Evolutionary conservation across 1,139 yeast genomes (phyloP), one percentile per base, ranked within the genome.

Genomic region (Kodamaea alishanica): DNA sequence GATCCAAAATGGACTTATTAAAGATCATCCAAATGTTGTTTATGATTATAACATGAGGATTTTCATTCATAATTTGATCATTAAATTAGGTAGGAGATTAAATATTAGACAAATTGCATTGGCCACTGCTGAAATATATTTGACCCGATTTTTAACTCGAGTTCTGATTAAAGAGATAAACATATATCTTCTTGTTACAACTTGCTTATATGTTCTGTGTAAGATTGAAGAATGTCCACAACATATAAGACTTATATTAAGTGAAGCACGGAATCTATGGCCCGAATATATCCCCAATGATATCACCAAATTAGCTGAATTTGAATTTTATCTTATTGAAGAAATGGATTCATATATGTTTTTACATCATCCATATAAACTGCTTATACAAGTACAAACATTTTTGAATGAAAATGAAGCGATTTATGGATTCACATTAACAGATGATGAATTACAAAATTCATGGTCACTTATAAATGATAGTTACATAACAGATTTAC

Each of bases 151-250:
- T 54, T 65, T 89, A 33, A 75, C 88, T 2, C 71, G 76, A 37
- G 94, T 82, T 0, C 80, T 89, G 24, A 63, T 88, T 26, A 78
- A 83, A 47, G 98, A 92, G 56, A 76, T 90, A 43, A 92, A 92
- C 54, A 70, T 85, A 1, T 90, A 89, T 54, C 65, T 89, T 38
- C 62, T 90, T 46, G 83, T 88, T 6, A 81, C 97, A 0, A 82
- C 97, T 0, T 83, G 95, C 51, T 71, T 90, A 4, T 92, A 92
- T 55, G 75, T 92, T 34, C 92, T 97, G 0, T 85, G 96, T 64
- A 92, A 92, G 56, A 84, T 89, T 28, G 97, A 92, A 58, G 98
- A 92, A 58, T 84, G 89, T 51, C 97, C 98, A 1, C 95, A 86
- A 56, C 97, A 92, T 56, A 89, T 92, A 7, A 68, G 97, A 41